Evolutionary conservation across 2,329 filamentous ascomycete species (phyloP).

Genomic region (Penicillium sp.): DNA sequence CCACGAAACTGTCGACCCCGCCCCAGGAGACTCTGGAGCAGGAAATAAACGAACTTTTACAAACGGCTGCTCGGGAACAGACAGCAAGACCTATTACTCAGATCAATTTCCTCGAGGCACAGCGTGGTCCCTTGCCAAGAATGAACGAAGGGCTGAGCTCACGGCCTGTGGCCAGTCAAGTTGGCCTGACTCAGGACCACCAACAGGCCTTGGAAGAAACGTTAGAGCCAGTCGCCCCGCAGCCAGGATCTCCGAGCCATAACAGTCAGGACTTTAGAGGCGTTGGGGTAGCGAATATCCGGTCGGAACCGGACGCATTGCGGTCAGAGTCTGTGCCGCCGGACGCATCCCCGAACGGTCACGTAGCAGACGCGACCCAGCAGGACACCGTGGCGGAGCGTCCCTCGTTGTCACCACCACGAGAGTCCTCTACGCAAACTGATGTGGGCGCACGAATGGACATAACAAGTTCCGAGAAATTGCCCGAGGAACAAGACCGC

Average conservation of each 20-base stretch:
- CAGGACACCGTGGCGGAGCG: too few species aligned
- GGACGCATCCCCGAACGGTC: too few species aligned
- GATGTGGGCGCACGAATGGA: background rate
- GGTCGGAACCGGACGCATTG: too few species aligned
- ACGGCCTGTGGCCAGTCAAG: background rate
- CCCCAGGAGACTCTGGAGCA: constrained; percentile 7
- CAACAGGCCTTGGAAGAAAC: background rate
- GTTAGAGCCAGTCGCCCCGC: background rate
- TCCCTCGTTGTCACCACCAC: too few species aligned
- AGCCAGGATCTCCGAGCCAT: too few species aligned
- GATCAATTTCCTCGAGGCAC: constrained; percentile 10
- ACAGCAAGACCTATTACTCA: constrained; percentile 1
- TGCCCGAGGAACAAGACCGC: background rate
- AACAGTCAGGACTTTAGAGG: too few species aligned
- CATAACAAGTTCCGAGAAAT: background rate
- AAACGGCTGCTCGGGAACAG: background rate
- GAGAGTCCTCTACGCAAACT: too few species aligned
- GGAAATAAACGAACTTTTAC: constrained; percentile 9
- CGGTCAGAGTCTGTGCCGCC: too few species aligned
- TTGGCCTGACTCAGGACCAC: too few species aligned
- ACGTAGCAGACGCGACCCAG: too few species aligned
- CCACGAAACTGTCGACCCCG: background rate
- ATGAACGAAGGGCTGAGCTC: constrained; percentile 1
- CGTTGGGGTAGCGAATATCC: too few species aligned
- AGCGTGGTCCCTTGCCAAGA: background rate